Evolutionary conservation across 768 basidiomycete species (phyloP).

Genomic region (Mycena latifolia): DNA sequence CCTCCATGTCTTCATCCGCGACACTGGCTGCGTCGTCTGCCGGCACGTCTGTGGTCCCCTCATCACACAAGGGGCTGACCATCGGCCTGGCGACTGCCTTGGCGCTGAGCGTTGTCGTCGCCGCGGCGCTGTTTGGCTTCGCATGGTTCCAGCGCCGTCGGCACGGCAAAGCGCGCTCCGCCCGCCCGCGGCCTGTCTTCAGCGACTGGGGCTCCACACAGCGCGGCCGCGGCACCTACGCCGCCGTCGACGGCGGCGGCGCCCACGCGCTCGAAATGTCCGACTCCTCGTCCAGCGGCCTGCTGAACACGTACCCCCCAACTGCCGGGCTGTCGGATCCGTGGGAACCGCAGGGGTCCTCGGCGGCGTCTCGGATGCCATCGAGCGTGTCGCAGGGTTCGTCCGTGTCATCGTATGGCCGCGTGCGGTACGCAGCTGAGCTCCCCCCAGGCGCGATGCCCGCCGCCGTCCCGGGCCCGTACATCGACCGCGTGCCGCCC

Average conservation of each 20-base stretch:
- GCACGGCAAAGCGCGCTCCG: neutral
- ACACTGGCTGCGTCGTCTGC: slow-evolving; percentile 17
- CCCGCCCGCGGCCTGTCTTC: neutral
- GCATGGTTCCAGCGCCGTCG: slow-evolving; percentile 16
- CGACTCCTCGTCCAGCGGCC: slow-evolving; percentile 9
- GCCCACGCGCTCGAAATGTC: slow-evolving; percentile 1
- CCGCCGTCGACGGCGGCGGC: slow-evolving; percentile 4
- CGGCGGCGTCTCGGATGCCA: neutral
- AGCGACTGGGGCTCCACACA: slow-evolving; percentile 19
- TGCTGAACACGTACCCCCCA: neutral
- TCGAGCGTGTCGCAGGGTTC: slow-evolving; percentile 1
- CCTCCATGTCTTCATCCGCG: slow-evolving; percentile 6
- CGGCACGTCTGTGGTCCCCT: neutral
- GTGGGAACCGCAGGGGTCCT: neutral
- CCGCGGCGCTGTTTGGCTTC: neutral
- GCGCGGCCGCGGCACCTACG: slow-evolving; percentile 18
- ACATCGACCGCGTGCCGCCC: slow-evolving; percentile 4
- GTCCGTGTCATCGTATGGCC: neutral
- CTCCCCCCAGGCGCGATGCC: slow-evolving; percentile 13
- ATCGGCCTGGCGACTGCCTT: slow-evolving; percentile 23
- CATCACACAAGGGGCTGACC: neutral
- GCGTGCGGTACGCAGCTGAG: neutral
- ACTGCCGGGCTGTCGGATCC: neutral
- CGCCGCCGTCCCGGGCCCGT: slow-evolving; percentile 10
- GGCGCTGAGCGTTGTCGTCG: slow-evolving; percentile 8